These are phyloP conservation scores for Cyclostephanos invisitatus DNA, from an alignment of 108 stramenopile species.

Conservation along the genomic window DNA sequence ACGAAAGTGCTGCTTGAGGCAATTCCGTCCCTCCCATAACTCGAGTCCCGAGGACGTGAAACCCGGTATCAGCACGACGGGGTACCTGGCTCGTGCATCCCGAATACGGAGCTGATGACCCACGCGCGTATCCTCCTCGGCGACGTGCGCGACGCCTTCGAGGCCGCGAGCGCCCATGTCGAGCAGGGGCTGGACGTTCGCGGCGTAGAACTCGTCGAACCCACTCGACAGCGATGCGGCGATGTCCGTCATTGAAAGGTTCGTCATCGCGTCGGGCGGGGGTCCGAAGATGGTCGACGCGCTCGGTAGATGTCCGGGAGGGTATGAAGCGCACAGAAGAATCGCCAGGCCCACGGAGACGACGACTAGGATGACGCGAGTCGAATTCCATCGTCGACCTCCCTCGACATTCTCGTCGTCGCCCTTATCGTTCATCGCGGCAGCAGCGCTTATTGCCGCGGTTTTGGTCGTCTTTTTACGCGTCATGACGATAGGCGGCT, in stretches of 20 bases:
- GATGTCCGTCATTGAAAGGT: not conserved
- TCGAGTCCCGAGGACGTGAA: conserved; percentile 89
- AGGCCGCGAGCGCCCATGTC: conserved; percentile 21
- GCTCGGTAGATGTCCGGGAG: no score
- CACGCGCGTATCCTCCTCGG: conserved; percentile 19
- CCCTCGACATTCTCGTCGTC: no score
- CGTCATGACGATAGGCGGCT: not conserved
- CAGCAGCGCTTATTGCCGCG: not conserved
- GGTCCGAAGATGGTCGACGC: not conserved
- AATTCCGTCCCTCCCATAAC: conserved; percentile 84
- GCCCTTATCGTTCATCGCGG: not conserved
- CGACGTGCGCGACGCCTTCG: conserved; percentile 27
- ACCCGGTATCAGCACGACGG: conserved; percentile 87
- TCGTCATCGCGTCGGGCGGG: not conserved
- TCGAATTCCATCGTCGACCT: not conserved
- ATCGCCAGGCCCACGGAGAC: not conserved
- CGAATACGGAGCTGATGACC: conserved; percentile 27
- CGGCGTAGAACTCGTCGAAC: conserved; percentile 41
- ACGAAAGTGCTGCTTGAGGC: conserved; percentile 80
- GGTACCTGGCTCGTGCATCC: conserved; percentile 69
- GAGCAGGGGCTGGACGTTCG: conserved; percentile 34
- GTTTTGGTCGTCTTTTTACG: not conserved
- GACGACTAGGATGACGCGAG: not conserved
- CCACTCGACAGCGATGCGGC: not conserved
- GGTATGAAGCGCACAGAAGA: no score